Base-by-base conservation (phyloP, 225 moss, liverwort and hornwort species). In the Bryum argenteum region DNA sequence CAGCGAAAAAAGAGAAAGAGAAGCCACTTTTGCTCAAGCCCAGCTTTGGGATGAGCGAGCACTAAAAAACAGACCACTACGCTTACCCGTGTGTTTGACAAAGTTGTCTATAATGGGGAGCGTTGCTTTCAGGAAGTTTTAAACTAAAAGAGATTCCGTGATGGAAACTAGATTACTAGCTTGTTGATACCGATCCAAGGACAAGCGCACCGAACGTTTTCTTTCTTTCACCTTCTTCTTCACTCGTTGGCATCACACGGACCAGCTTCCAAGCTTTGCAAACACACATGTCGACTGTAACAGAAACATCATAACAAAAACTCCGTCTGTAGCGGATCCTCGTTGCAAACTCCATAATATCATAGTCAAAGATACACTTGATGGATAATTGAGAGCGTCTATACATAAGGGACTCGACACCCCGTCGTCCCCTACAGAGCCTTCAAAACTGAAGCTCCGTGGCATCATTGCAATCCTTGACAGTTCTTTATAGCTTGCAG, bases 401-500 rank as follows among this genome's bases (percentile, higher is more conserved):
- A 64, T 42, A 70, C n/a, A 63, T 11, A 19, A 12, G 24, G 72
- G 24, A 51, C 64, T 58, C 58, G 59, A 73, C 18, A 42, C 13
- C n/a, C 40, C 21, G 62, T 16, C 24, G 68, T 33, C 66, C 3
- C 17, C 58, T 58, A 82, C 19, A 58, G n/a, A 58, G 71, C 72
- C 58, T 79, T 68, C 68, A 75, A 47, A 44, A 16, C 68, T 54
- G 82, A 72, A 41, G 68, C 45, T 71, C 58, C 71, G 38, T 40
- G 45, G 12, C 58, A 55, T 63, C 75, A 76, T 71, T 76, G 81
- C 70, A 66, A 63, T 66, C 73, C 78, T 63, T 87, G 80, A 70
- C 78, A 83, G 54, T 66, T 56, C 55, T 83, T 63, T 54, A 87
- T 87, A 23, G 87, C 83, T 63, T 78, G 66, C 50, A 87, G 58